Conservation (phyloP, 305 asterid genomes). For the Fraxinus nigra region DNA sequence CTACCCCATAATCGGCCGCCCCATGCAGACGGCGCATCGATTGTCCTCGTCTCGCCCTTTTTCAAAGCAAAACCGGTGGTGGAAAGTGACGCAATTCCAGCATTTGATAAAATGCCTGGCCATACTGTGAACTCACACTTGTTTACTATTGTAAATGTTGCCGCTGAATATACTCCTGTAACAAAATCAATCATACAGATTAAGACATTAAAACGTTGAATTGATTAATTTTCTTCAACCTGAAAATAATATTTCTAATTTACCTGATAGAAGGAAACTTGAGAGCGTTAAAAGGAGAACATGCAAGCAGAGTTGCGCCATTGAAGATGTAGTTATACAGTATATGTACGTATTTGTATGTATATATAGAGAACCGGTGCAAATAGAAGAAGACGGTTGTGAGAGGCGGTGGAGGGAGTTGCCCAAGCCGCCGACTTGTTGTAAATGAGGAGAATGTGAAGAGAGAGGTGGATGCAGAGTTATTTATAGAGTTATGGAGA, state of each 20-base stretch:
- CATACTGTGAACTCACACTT: slow-evolving; percentile 62
- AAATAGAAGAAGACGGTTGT: background rate
- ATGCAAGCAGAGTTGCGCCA: slow-evolving; percentile 19
- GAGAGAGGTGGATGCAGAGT: background rate
- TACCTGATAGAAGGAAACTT: slow-evolving; percentile 26
- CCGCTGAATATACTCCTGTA: slow-evolving; percentile 39
- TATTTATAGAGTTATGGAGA: background rate
- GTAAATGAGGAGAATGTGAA: background rate
- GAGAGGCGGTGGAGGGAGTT: background rate
- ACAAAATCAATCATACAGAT: background rate
- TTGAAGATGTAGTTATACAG: background rate
- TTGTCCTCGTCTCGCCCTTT: slow-evolving; percentile 44
- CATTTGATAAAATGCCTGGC: slow-evolving; percentile 74
- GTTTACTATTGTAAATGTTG: slow-evolving; percentile 64
- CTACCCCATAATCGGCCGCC: slow-evolving; percentile 89
- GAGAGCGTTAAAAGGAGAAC: slow-evolving; percentile 23
- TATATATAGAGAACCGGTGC: background rate
- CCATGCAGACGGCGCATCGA: slow-evolving; percentile 66
- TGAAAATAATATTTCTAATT: background rate
- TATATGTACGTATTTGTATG: background rate
- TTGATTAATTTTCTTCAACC: background rate
- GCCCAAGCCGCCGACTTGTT: background rate
- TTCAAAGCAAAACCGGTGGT: slow-evolving; percentile 60
- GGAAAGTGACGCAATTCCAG: slow-evolving; percentile 53
- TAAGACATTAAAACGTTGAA: background rate